phyloP scores from a whole-genome alignment of 2,329 filamentous ascomycete genomes.

The Phaeosphaeriaceae sp. region DNA sequence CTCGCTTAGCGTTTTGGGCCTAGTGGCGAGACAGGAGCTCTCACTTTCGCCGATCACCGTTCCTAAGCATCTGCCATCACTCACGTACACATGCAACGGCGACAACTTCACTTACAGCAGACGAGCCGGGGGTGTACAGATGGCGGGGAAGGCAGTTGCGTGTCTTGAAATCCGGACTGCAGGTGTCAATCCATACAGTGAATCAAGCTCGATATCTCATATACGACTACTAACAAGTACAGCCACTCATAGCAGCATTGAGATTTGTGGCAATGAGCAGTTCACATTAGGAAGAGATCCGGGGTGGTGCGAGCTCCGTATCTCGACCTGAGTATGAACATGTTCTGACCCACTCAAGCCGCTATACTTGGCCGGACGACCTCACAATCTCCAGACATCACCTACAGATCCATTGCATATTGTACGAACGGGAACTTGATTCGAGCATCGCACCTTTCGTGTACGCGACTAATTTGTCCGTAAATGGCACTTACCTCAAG shows the following conservation, averaged over 20 bases:
- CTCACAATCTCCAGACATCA: conserved; percentile 54
- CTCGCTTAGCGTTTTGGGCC: conserved; percentile 20
- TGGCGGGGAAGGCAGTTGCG: conserved; percentile 36
- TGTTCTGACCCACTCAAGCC: conserved; percentile 31
- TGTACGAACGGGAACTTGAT: conserved; percentile 51
- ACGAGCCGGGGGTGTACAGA: conserved; percentile 10
- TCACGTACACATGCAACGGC: background rate
- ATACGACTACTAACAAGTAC: conserved; percentile 22
- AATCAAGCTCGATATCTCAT: conserved; percentile 1
- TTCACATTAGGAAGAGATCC: conserved; percentile 45
- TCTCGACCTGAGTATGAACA: conserved; percentile 4
- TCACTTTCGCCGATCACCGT: conserved; percentile 8
- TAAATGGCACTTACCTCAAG: conserved; percentile 50
- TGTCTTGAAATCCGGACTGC: conserved; percentile 32
- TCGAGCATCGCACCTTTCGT: conserved; percentile 53
- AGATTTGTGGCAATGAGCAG: conserved; percentile 44
- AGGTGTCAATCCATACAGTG: conserved; percentile 24
- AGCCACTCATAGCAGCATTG: conserved; percentile 36
- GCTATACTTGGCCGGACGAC: conserved; percentile 39
- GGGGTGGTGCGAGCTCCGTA: conserved; percentile 35
- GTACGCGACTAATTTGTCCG: conserved; percentile 56
- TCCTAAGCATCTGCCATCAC: background rate
- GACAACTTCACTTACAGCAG: background rate
- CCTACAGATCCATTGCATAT: conserved; percentile 54
- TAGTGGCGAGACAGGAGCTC: conserved; percentile 2